Evolutionary conservation across 164 flowering plant genomes (phyloP).

Genomic region (Saururus chinensis): DNA sequence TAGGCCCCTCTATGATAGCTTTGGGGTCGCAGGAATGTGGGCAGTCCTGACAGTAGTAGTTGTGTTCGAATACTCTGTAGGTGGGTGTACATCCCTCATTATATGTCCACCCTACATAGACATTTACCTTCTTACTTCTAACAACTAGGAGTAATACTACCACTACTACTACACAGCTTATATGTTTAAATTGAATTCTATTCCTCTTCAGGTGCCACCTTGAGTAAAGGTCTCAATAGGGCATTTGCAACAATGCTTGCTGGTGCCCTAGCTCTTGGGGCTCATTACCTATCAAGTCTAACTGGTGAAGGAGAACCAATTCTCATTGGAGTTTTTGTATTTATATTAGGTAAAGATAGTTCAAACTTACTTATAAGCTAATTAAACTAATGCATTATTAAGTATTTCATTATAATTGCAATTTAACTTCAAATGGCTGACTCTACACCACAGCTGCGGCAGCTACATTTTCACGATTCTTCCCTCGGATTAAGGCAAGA

Average conservation of each 20-base stretch:
- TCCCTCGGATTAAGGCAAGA: conserved; percentile 53
- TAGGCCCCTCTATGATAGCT: conserved; percentile 47
- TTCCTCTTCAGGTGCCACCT: conserved; percentile 45
- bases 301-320: conserved; percentile 55
- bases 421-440: too few species aligned
- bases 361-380: background rate
- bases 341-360: conserved; percentile 37
- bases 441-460: conserved; percentile 34
- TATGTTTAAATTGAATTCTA: background rate
- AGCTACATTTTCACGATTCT: conserved; percentile 50
- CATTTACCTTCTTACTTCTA: too few species aligned
- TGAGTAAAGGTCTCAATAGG: conserved; percentile 58
- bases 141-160: too few species aligned
- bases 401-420: too few species aligned
- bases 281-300: conserved; percentile 41
- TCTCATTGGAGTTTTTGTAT: conserved; percentile 47
- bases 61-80: conserved; percentile 68
- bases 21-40: conserved; percentile 66
- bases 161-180: too few species aligned
- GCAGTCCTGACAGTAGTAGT: conserved; percentile 79
- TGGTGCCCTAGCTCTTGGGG: conserved; percentile 63
- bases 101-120: too few species aligned
- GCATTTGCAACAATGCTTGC: conserved; percentile 60
- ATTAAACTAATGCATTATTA: too few species aligned
- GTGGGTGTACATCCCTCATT: conserved; percentile 18